phyloP scores from a whole-genome alignment of 164 flowering plant species.

The Protea cynaroides region DNA sequence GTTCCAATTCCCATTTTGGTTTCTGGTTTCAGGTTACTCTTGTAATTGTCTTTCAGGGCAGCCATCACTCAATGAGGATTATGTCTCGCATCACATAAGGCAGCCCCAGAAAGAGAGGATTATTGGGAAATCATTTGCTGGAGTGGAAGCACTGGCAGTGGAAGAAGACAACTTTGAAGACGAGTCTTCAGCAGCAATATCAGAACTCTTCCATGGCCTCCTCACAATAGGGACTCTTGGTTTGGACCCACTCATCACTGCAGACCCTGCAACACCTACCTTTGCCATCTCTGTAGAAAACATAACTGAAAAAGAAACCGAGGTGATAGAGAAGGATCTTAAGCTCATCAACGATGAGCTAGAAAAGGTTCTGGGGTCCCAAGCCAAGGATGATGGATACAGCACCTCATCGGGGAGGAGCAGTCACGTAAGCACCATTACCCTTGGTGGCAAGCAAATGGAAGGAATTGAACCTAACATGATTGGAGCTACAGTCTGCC shows the following conservation, averaged over 20 bases:
- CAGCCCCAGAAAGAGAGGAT: constrained; percentile 26
- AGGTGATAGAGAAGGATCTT: constrained; percentile 64
- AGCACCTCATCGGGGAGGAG: constrained; percentile 60
- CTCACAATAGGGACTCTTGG: constrained; percentile 87
- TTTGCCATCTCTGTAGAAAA: constrained; percentile 54
- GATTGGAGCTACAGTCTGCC: constrained; percentile 42
- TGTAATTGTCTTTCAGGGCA: constrained; percentile 54
- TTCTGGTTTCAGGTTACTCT: constrained; percentile 30
- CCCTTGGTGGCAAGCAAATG: constrained; percentile 50
- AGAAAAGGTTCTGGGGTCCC: constrained; percentile 69
- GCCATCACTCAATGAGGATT: constrained; percentile 44
- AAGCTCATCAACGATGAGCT: constrained; percentile 75
- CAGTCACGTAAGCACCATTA: constrained; percentile 61
- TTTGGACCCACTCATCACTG: constrained; percentile 23
- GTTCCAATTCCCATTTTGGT: not conserved
- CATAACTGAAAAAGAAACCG: constrained; percentile 57
- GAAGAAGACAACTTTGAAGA: constrained; percentile 44
- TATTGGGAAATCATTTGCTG: constrained; percentile 53
- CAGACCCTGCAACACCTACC: constrained; percentile 61
- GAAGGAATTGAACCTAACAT: constrained; percentile 32
- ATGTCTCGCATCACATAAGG: constrained; percentile 24
- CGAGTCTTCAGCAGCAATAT: constrained; percentile 20
- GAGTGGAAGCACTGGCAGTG: constrained; percentile 41
- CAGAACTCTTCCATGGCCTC: constrained; percentile 62
- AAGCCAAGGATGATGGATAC: constrained; percentile 45